Evolutionary conservation across 1,139 yeast genomes (phyloP).

Genomic region (Pichia sp.): DNA sequence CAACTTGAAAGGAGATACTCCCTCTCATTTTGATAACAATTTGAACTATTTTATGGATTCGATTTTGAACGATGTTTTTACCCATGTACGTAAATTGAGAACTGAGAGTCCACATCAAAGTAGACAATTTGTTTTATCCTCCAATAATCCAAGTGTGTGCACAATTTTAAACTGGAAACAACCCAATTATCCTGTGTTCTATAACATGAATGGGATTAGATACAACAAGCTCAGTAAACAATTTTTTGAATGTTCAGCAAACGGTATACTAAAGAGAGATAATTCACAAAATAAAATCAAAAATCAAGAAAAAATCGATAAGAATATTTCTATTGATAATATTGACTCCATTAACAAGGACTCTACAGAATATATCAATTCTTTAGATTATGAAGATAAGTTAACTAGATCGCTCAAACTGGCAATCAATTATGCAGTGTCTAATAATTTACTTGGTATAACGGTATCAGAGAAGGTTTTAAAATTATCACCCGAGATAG

Average conservation of each 20-base stretch:
- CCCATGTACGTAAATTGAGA: constrained; percentile 58
- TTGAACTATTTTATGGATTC: constrained; percentile 72
- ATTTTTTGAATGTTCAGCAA: constrained; percentile 30
- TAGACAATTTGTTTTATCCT: constrained; percentile 72
- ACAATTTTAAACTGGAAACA: constrained; percentile 96
- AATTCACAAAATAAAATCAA: neutral
- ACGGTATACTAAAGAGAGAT: constrained; percentile 26
- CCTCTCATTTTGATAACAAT: constrained; percentile 23
- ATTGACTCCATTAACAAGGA: constrained; percentile 29
- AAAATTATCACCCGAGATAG: constrained; percentile 64
- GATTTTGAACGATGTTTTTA: constrained; percentile 63
- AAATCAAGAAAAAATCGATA: constrained; percentile 1
- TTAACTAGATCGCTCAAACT: constrained; percentile 47
- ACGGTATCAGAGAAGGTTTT: constrained; percentile 68
- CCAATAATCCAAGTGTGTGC: constrained; percentile 82
- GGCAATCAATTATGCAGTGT: constrained; percentile 64
- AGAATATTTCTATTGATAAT: constrained; percentile 21
- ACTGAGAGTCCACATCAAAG: constrained; percentile 15
- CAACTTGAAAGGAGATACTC: neutral
- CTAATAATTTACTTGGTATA: constrained; percentile 78
- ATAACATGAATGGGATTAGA: constrained; percentile 62
- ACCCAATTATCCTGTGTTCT: constrained; percentile 93
- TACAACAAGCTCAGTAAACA: constrained; percentile 26
- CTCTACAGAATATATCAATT: constrained; percentile 24
- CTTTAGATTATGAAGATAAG: constrained; percentile 25